Base-by-base conservation (phyloP, 805 yeast genomes). In the Debaryomyces maramus region DNA sequence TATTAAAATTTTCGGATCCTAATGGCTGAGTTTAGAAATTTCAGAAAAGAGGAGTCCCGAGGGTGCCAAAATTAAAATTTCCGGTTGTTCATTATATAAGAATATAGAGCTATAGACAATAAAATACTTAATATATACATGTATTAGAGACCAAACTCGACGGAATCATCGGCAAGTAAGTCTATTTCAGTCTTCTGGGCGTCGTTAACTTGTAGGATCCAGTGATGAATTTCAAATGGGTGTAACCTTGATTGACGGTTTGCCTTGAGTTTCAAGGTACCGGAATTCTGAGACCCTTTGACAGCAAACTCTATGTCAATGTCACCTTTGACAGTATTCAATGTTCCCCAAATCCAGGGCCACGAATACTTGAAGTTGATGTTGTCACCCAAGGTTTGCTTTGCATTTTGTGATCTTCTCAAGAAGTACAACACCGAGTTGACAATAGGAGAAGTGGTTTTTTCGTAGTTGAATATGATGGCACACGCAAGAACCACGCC, bases 381-480 rank as follows among this genome's bases (percentile, higher is more conserved):
- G 53, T 85, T 81, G 34, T 76, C 78, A 14, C 98, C 98, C 34
- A 91, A 66, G 2, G 66, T 55, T 17, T 76, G 78, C 39, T 79
- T 72, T 8, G 89, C 89, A 32, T 65, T 46, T 7, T 75, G 71
- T 1, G 91, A 83, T 56, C 97, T 74, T 57, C 99, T 78, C 51
- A 91, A 65, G 47, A 88, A 85, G 61, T 88, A 89, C 60, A 93
- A 68, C 3, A 96, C 85, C 5, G 96, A 90, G 29, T 85, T 78
- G 52, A 91, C 85, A 43, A 91, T 77, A 1, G 98, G 97, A 10
- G 96, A 87, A 32, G 85, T 81, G 14, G 89, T 81, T 60, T 89
- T 90, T 60, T 93, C 99, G 64, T 91, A 90, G 70, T 93, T 90
- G 76, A 91, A 83, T 53, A 91, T 86, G 21, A 86, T 75, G 5